A percentile compares a stretch with the other conserved stretches of the same genome.
Conservation (phyloP, 1,284 basidiomycete genomes). For the Lentinula novae-zelandiae region DNA sequence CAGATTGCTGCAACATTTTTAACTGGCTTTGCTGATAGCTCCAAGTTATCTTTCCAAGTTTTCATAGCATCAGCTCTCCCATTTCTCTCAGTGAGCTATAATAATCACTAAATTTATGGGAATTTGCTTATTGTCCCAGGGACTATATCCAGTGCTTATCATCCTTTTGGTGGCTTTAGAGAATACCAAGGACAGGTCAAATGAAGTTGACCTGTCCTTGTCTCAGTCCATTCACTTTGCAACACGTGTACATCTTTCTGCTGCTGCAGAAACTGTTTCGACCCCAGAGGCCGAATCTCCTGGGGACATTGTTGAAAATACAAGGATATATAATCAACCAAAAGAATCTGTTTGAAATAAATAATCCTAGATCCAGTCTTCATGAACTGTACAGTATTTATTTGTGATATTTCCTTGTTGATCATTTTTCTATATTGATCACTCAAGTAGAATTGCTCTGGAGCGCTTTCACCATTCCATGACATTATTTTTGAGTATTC, state of each 20-base stretch:
- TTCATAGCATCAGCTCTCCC: not conserved
- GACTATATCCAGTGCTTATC: slow-evolving; percentile 1
- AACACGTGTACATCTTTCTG: not conserved
- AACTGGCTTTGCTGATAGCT: not conserved
- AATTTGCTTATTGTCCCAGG: not conserved
- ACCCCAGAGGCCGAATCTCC: no score
- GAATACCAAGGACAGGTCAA: not conserved
- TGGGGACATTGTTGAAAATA: no score
- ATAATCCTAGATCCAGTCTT: no score
- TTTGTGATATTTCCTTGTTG: no score
- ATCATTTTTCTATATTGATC: no score
- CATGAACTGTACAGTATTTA: no score
- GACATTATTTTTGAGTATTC: no score
- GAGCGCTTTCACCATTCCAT: no score
- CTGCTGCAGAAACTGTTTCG: no score
- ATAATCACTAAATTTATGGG: not conserved
- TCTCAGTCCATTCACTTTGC: not conserved
- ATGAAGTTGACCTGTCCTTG: not conserved
- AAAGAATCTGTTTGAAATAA: no score
- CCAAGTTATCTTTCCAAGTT: not conserved
- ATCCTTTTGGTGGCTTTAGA: slow-evolving; percentile 1
- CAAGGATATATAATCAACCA: no score
- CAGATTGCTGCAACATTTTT: not conserved
- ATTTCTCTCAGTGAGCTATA: slow-evolving; percentile 1
- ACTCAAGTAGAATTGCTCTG: no score